Conservation (phyloP, 495 filamentous ascomycete genomes). For the Endocarpon pusillum region DNA sequence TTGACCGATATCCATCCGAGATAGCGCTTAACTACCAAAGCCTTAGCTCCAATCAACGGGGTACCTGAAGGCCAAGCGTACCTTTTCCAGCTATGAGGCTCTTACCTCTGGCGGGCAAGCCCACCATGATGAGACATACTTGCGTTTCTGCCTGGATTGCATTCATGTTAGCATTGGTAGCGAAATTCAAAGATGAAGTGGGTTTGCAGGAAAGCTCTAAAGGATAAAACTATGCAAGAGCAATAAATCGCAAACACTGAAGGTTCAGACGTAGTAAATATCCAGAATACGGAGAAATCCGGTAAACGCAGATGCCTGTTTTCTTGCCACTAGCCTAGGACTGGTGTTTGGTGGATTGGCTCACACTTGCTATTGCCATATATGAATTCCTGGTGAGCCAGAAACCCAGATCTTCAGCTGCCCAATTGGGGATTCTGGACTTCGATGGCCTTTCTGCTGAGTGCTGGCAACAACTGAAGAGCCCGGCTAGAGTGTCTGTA, state of each 20-base stretch:
- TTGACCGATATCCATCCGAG: conserved; percentile 89
- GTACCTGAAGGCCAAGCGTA: conserved; percentile 21
- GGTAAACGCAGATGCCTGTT: not conserved
- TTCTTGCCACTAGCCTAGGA: not conserved
- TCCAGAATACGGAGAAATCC: too few relatives aligned
- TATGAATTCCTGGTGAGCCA: not conserved
- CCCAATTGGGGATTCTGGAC: too few relatives aligned
- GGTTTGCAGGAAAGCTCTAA: not conserved
- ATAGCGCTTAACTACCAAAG: conserved; percentile 65
- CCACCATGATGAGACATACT: conserved; percentile 99
- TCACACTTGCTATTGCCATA: not conserved
- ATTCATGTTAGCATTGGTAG: conserved; percentile 5
- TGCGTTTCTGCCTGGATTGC: conserved; percentile 82
- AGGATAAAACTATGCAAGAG: not conserved
- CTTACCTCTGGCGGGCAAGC: conserved; percentile 86
- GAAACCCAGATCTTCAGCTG: too few relatives aligned
- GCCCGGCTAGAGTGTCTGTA: too few relatives aligned
- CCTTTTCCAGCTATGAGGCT: conserved; percentile 94
- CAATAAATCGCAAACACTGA: not conserved
- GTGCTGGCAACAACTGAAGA: too few relatives aligned
- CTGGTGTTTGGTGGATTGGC: not conserved
- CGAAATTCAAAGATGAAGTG: not conserved
- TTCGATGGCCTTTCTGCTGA: too few relatives aligned
- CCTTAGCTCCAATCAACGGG: not conserved
- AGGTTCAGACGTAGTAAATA: too few relatives aligned